These are phyloP conservation scores for Moniliella sp. DNA, from an alignment of 1,284 basidiomycete species.

Conservation along the genomic window DNA sequence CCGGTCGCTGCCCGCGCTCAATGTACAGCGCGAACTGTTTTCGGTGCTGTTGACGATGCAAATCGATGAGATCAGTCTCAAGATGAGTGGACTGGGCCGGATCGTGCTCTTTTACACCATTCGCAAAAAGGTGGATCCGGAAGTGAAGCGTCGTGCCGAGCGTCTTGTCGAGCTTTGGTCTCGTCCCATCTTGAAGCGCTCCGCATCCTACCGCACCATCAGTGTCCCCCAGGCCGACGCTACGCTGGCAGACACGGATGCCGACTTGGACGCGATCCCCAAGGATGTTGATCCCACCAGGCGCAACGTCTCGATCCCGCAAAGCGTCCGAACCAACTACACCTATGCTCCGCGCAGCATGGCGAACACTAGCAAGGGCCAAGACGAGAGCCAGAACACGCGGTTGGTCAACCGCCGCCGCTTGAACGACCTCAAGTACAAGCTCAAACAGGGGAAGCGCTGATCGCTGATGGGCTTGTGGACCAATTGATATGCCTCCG, in stretches of 20 bases:
- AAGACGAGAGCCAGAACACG: neutral
- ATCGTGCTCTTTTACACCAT: conserved; percentile 88
- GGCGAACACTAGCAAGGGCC: neutral
- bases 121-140: conserved; percentile 56
- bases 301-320: neutral
- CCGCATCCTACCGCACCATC: conserved; percentile 26
- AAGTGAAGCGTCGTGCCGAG: conserved; percentile 58
- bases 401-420: neutral
- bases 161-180: conserved; percentile 22
- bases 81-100: conserved; percentile 73
- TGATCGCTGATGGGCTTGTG: too few relatives aligned
- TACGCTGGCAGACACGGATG: neutral
- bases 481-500: too few relatives aligned
- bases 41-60: conserved; percentile 55
- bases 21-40: conserved; percentile 84
- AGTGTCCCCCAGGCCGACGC: neutral
- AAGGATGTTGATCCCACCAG: neutral
- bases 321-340: conserved; percentile 1
- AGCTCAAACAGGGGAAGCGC: too few relatives aligned
- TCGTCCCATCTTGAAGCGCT: conserved; percentile 26
- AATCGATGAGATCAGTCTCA: conserved; percentile 72
- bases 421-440: neutral
- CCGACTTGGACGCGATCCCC: neutral
- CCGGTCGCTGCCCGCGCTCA: conserved; percentile 72
- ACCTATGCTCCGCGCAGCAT: neutral